These are phyloP conservation scores for Debaryomycetaceae sp. DNA, from an alignment of 1,139 yeast genomes.

Conservation along the genomic window DNA sequence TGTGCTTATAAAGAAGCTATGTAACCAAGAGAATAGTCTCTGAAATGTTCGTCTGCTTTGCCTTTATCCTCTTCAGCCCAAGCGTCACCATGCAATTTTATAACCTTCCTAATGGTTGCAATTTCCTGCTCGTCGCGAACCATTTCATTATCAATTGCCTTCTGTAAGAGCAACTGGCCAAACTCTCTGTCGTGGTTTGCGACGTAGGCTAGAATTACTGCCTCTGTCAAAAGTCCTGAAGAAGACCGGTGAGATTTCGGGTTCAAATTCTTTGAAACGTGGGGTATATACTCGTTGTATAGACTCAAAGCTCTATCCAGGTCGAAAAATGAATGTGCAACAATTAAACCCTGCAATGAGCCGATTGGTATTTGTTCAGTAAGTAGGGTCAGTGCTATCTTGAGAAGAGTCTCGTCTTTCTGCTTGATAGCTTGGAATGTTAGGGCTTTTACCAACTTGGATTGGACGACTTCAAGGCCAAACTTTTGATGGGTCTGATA, in stretches of 20 bases:
- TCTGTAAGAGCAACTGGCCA: constrained; percentile 58
- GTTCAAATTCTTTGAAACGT: constrained; percentile 35
- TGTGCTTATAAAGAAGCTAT: constrained; percentile 4
- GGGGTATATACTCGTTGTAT: constrained; percentile 49
- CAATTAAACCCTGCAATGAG: constrained; percentile 42
- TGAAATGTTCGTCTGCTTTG: constrained; percentile 18
- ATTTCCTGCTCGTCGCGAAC: constrained; percentile 43
- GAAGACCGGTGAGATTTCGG: constrained; percentile 34
- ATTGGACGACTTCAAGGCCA: constrained; percentile 35
- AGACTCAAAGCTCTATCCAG: constrained; percentile 44
- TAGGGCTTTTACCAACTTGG: constrained; percentile 24
- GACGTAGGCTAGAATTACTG: constrained; percentile 48
- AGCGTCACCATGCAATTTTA: constrained; percentile 59
- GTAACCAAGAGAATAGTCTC: constrained; percentile 3
- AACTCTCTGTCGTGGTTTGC: constrained; percentile 56
- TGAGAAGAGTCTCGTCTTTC: constrained; percentile 26
- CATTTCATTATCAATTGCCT: constrained; percentile 43
- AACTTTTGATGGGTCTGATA: constrained; percentile 35
- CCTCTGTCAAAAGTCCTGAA: constrained; percentile 49
- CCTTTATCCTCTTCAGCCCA: constrained; percentile 34
- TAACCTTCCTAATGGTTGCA: constrained; percentile 38
- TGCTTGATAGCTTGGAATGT: constrained; percentile 41
- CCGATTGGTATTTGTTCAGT: constrained; percentile 32
- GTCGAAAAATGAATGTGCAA: constrained; percentile 45
- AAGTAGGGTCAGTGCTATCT: constrained; percentile 46